Base-by-base conservation (phyloP, 306 rosid genomes). In the Prunus persica region DNA sequence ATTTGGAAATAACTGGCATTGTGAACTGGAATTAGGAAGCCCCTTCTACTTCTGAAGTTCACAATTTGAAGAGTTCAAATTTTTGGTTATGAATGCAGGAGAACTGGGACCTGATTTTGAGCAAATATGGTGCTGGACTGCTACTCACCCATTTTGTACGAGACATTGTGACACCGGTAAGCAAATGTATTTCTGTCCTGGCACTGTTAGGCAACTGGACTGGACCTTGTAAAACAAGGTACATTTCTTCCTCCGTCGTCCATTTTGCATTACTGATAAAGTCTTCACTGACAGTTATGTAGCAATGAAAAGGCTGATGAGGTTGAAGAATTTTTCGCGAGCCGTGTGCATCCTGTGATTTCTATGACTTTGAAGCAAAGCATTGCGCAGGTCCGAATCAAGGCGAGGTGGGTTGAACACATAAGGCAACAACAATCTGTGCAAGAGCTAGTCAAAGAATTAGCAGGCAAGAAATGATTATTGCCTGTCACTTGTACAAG, bases 31-130 rank as follows among this genome's bases (percentile, higher is more conserved):
- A 5, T 50, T 14, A 13, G 49, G 56, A 20, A 67, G 34, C 20
- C 38, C 14, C 72, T 6, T 4, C n/a, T 69, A 58, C 30, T 41
- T 61, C 13, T 43, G 51, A 34, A 28, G 20, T 69, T 69, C 65
- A 50, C 64, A 65, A 45, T 57, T 6, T 28, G 69, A 56, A 20
- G 77, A 30, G n/a, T 67, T 16, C 8, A 28, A 67, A 25, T n/a
- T 61, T 28, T 71, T 55, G 79, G 79, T 64, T 65, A 74, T 28
- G 74, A 82, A 72, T 72, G 89, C 89, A 91, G 93, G 91, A 84
- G 61, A 91, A 91, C 19, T 87, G 89, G 96, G 97, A 84, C 27
- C 74, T 77, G 73, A 87, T 91, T 69, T 78, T 87, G 43, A 69
- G 69, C 70, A 91, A 85, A 78, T 87, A 82, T 77, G 92, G 91